Base-by-base conservation (phyloP, 768 basidiomycete genomes). In the Candolleomyces efflorescens region DNA sequence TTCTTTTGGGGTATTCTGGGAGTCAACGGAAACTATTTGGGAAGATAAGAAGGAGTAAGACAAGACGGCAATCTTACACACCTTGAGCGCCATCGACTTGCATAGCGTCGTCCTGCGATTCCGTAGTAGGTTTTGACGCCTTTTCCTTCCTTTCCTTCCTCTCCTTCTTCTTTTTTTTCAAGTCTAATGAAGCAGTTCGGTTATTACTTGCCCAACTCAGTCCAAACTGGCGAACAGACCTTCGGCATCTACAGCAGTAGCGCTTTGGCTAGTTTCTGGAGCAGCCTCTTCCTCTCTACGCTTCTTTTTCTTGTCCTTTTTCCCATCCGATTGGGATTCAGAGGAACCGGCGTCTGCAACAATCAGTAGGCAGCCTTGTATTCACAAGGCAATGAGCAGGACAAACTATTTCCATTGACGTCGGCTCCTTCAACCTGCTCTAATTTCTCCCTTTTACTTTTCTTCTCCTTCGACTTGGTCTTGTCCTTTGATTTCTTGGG, bases 141-240 rank as follows among this genome's bases (percentile, higher is more conserved):
- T 65, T 65, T 57, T 67, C 64, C 54, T 52, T 58, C 61, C 67
- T 63, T 45, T 61, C 61, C 60, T 54, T 56, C 20, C 47, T 62
- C 57, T 63, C 63, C 60, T 66, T 62, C 43, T 63, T 63, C 41
- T 55, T 32, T 37, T 45, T 46, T 23, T 27, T 46, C 54, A n/a
- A 39, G 6, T 44, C 45, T 13, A 18, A 38, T 26, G 23, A 2
- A 17, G 24, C 38, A 5, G 7, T 24, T 12, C 1, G 43, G 13
- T 20, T 9, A 18, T 13, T 17, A 51, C 3, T 18, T 17, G 20
- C 49, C 6, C 6, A 17, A 6, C n/a, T n/a, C n/a, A n/a, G 36
- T 27, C 27, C 53, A 36, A 38, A 20, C 3, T 2, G 2, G 3
- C 15, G 23, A 3, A 37, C 53, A 43, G 5, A 54, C 53, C 53